Percentiles rank a stretch among this genome's conserved stretches.
Conservation (phyloP, 2,329 filamentous ascomycete genomes). For the Orbilia ellipsospora region DNA sequence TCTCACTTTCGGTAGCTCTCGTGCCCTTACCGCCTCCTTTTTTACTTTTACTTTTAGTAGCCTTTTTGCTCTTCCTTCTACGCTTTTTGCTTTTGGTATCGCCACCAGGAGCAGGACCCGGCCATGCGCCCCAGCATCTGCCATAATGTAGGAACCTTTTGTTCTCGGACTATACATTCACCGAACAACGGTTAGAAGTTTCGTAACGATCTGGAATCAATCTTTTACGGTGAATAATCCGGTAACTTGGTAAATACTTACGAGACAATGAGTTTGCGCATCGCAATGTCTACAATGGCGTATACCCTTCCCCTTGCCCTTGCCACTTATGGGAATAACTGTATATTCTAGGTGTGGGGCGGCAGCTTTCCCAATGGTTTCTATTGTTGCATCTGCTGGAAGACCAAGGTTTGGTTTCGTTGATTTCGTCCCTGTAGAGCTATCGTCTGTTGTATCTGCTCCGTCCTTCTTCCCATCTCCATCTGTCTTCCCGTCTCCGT, state of each 20-base stretch:
- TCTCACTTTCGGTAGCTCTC: neutral
- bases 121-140: conserved; percentile 22
- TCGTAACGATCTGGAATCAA: neutral
- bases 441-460: neutral
- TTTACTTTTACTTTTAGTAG: neutral
- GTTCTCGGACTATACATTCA: neutral
- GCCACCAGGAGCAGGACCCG: neutral
- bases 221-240: neutral
- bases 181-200: neutral
- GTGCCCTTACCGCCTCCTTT: conserved; percentile 3
- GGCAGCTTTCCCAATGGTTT: neutral
- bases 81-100: neutral
- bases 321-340: neutral
- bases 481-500: neutral
- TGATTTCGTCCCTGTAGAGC: neutral
- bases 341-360: conserved; percentile 6
- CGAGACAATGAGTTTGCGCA: conserved; percentile 19
- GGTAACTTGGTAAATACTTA: conserved; percentile 3
- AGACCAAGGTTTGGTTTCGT: conserved; percentile 6
- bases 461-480: neutral
- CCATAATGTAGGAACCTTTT: conserved; percentile 16
- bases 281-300: conserved; percentile 8
- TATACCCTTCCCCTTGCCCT: neutral
- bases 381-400: neutral
- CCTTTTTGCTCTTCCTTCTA: neutral